These are phyloP conservation scores for Debaryomyces subglobosus DNA, from an alignment of 1,139 yeast species.

Conservation along the genomic window DNA sequence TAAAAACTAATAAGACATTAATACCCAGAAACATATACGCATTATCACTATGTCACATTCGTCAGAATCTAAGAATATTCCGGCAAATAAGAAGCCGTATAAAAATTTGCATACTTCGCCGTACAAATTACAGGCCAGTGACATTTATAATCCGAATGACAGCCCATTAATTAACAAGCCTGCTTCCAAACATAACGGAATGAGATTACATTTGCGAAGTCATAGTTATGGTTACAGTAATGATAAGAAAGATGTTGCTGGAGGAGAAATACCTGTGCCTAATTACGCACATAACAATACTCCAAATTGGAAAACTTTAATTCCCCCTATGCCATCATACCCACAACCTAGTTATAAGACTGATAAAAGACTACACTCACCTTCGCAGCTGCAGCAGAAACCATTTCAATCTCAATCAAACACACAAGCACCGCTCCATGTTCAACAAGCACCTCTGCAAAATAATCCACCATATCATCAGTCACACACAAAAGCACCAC, in stretches of 20 bases:
- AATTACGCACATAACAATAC: not conserved
- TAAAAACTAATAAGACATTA: not conserved
- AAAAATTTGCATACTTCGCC: slow-evolving; percentile 12
- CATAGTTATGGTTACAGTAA: slow-evolving; percentile 14
- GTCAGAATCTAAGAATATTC: slow-evolving; percentile 10
- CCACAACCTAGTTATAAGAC: slow-evolving; percentile 12
- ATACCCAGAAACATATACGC: not conserved
- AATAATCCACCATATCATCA: not conserved
- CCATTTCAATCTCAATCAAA: not conserved
- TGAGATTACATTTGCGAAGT: slow-evolving; percentile 13
- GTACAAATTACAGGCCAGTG: slow-evolving; percentile 10
- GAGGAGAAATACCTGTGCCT: not conserved
- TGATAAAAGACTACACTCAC: slow-evolving; percentile 2
- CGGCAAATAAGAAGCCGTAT: slow-evolving; percentile 13
- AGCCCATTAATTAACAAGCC: slow-evolving; percentile 7
- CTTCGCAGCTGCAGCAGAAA: not conserved
- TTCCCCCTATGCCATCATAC: slow-evolving; percentile 20
- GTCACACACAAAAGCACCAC: not conserved
- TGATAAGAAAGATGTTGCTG: not conserved
- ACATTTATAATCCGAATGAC: slow-evolving; percentile 7
- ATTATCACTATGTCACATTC: slow-evolving; percentile 3
- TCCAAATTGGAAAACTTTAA: slow-evolving; percentile 20
- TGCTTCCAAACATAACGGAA: not conserved
- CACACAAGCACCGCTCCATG: slow-evolving; percentile 1
- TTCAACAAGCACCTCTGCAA: not conserved